Evolutionary conservation across 208 protist species (phyloP).

Genomic region (Novymonas esmeraldas): DNA sequence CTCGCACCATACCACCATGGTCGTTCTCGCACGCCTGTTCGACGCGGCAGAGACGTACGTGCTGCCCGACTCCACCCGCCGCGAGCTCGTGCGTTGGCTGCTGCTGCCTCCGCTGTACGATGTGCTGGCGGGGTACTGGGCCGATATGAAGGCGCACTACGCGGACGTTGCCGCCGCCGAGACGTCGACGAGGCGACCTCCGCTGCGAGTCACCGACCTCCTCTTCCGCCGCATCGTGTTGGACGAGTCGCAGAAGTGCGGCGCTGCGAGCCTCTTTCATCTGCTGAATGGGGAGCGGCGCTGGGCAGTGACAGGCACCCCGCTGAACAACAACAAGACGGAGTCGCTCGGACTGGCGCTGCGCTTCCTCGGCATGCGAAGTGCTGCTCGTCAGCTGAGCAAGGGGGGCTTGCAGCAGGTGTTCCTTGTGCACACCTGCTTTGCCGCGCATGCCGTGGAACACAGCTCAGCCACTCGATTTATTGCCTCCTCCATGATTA

Average conservation of each 20-base stretch:
- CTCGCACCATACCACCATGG: not conserved
- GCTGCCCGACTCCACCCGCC: conserved; percentile 7
- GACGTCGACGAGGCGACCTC: conserved; percentile 10
- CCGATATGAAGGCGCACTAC: conserved; percentile 18
- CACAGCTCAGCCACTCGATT: not conserved
- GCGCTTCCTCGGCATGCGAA: conserved; percentile 29
- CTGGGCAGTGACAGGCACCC: conserved; percentile 66
- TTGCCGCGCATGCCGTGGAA: not conserved
- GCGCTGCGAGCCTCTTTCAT: conserved; percentile 29
- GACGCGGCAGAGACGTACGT: conserved; percentile 1
- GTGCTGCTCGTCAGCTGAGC: conserved; percentile 10
- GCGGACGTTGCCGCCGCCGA: conserved; percentile 13
- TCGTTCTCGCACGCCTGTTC: conserved; percentile 6
- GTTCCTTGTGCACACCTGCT: not conserved
- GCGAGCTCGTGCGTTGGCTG: conserved; percentile 18
- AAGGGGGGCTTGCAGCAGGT: not conserved
- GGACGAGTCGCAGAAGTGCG: conserved; percentile 65
- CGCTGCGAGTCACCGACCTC: conserved; percentile 36
- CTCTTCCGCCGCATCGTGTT: conserved; percentile 58
- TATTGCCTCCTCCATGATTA: not conserved
- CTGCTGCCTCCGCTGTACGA: conserved; percentile 25
- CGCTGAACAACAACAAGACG: conserved; percentile 56
- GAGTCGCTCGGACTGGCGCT: conserved; percentile 31
- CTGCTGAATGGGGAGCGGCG: conserved; percentile 37
- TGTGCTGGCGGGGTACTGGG: conserved; percentile 13